Evolutionary conservation across 1,284 basidiomycete genomes (phyloP), one percentile per base, ranked within the genome.

Genomic region (Ganoderma meredithae): DNA sequence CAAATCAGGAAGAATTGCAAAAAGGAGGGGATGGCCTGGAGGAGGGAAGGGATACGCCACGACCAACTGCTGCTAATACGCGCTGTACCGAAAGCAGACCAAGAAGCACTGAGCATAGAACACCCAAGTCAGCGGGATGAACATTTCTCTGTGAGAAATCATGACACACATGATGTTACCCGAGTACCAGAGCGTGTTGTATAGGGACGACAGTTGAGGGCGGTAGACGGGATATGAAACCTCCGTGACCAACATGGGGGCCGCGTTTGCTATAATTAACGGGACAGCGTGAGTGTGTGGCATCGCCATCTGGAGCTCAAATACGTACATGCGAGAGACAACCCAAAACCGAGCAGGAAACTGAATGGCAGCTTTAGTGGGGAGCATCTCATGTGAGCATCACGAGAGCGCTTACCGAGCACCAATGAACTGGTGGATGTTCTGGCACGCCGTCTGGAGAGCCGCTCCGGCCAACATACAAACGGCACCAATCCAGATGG

Each of bases 171-270:
- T 76, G 72, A 92, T 91, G 68, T 90, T 84, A 67, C 92, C 93
- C 27, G 90, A 88, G 74, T 92, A 92, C 91, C 91, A 94, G 62
- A 93, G 86, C n/a, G 90, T 89, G 81, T 94, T 93, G 82, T 93
- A 94, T 49, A 87, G 80, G 2, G 90, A 88, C 4, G 90, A 93
- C 58, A 93, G 79, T 5, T 86, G 87, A 1, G 88, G 91, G 69
- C 94, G 91, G 78, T 95, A 89, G 0, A 86, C 82, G 3, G 93
- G 94, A 78, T 94, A 94, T 0, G 93, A 84, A 31, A 95, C 81
- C 77, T 95, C 94, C 47, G 91, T 89, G 63, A 94, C 88, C 79
- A 94, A 80, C 83, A 93, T 85, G 13, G 91, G 91, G 3, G 91
- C 90, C 49, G 92, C 86, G 71, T 87, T 89, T n/a, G 86, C 86